Percentiles rank a stretch among this genome's conserved stretches.
Evolutionary conservation across 1,139 yeast genomes (phyloP).

Genomic region (Candida tetrigidarum): DNA sequence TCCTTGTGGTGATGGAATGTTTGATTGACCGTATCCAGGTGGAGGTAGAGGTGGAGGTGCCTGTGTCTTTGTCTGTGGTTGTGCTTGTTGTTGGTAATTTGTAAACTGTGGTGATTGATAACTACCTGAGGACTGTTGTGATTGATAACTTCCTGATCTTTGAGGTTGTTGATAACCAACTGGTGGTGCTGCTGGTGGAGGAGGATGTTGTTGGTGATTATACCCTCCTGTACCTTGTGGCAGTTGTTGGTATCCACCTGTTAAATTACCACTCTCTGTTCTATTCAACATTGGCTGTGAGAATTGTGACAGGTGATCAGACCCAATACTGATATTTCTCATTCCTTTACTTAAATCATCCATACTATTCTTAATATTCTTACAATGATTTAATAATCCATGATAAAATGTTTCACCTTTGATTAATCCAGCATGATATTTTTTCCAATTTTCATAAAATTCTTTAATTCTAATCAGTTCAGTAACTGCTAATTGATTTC

Average conservation of each 20-base stretch:
- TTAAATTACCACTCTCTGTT: slow-evolving; percentile 3
- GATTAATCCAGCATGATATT: slow-evolving; percentile 58
- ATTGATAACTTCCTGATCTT: slow-evolving; percentile 1
- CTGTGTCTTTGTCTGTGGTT: too few species aligned
- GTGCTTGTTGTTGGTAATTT: slow-evolving; percentile 2
- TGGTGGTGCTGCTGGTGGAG: not conserved
- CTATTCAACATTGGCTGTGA: slow-evolving; percentile 10
- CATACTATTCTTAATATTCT: slow-evolving; percentile 3
- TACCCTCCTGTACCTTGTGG: not conserved
- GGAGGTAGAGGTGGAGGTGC: slow-evolving; percentile 17
- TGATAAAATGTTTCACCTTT: slow-evolving; percentile 70
- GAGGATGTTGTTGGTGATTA: not conserved
- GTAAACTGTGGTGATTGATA: slow-evolving; percentile 1
- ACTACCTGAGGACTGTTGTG: slow-evolving; percentile 10
- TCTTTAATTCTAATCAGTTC: slow-evolving; percentile 44
- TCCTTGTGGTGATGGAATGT: not conserved
- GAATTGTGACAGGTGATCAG: slow-evolving; percentile 3
- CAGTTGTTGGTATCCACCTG: slow-evolving; percentile 1
- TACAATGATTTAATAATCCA: slow-evolving; percentile 44
- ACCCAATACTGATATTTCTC: slow-evolving; percentile 4
- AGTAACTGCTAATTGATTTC: slow-evolving; percentile 25
- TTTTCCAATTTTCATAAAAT: slow-evolving; percentile 63
- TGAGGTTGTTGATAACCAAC: not conserved
- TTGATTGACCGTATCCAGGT: not conserved
- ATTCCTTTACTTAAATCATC: slow-evolving; percentile 8